phyloP scores from a whole-genome alignment of 805 yeast species.

The Dipodascopsis uninucleata region DNA sequence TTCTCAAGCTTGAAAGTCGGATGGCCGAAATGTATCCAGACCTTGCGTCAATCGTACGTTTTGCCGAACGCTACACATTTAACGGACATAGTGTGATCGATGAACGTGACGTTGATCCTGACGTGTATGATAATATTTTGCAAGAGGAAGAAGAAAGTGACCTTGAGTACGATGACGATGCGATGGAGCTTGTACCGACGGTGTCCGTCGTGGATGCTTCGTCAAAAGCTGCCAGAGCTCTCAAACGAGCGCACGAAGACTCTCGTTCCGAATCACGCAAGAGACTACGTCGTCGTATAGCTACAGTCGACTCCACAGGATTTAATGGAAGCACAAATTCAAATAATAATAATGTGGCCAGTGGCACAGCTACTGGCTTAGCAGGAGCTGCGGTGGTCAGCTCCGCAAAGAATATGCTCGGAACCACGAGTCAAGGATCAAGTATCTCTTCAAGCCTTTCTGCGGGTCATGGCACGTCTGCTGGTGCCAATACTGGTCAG shows the following conservation, averaged over 20 bases:
- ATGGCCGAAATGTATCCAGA: conserved; percentile 64
- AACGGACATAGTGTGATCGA: conserved; percentile 21
- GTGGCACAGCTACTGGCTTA: no score
- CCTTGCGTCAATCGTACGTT: conserved; percentile 43
- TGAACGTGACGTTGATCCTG: conserved; percentile 21
- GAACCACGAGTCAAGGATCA: no score
- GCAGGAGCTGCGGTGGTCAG: no score
- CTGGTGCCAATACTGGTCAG: no score
- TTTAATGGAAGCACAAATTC: no score
- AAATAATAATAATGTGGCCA: no score
- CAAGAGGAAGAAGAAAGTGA: conserved; percentile 3
- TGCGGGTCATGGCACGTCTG: no score
- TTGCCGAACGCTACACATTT: conserved; percentile 36
- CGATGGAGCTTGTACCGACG: background rate
- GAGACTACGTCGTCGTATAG: no score
- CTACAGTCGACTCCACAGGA: no score
- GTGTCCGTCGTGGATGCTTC: background rate
- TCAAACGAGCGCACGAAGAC: background rate
- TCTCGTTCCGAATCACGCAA: no score
- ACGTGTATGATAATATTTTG: conserved; percentile 10
- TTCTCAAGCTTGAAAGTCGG: conserved; percentile 62
- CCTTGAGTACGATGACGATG: conserved; percentile 14
- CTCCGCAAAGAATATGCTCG: no score
- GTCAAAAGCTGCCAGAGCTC: background rate
- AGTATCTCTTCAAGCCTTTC: no score